Percentiles rank a stretch among this genome's conserved stretches.
These are phyloP conservation scores for Lagenidium sp. DNA, from an alignment of 352 stramenopile species.

Conservation along the genomic window DNA sequence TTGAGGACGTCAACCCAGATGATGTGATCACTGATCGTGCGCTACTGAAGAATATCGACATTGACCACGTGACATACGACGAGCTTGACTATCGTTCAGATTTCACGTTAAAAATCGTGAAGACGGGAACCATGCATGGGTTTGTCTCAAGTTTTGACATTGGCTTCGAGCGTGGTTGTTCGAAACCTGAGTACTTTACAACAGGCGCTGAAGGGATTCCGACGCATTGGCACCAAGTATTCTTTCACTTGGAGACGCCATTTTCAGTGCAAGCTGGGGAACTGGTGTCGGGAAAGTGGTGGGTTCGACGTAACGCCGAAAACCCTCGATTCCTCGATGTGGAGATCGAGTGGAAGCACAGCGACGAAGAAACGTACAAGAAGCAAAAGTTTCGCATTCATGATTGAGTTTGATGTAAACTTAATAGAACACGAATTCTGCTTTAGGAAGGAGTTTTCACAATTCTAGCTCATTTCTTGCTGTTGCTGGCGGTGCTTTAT, in stretches of 20 bases:
- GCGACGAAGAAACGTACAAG: conserved; percentile 22
- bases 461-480: conserved; percentile 5
- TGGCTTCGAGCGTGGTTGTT: conserved; percentile 88
- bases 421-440: no score
- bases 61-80: conserved; percentile 86
- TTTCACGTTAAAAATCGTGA: conserved; percentile 84
- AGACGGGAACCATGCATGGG: conserved; percentile 90
- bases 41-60: conserved; percentile 84
- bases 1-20: conserved; percentile 90
- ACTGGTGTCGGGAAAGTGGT: conserved; percentile 79
- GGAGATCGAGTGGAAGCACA: conserved; percentile 67
- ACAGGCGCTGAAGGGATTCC: conserved; percentile 87
- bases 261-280: conserved; percentile 73
- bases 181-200: conserved; percentile 93
- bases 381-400: conserved; percentile 74
- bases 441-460: no score
- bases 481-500: conserved; percentile 42
- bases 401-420: no score
- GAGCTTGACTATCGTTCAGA: conserved; percentile 91
- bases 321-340: conserved; percentile 94
- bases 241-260: conserved; percentile 92
- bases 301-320: conserved; percentile 80
- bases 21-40: conserved; percentile 86
- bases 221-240: conserved; percentile 99
- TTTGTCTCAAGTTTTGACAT: conserved; percentile 98